A percentile compares a stretch with the other conserved stretches of the same genome.
These are phyloP conservation scores for Fusarium sacchari DNA, from an alignment of 2,329 filamentous ascomycete genomes.

Conservation along the genomic window DNA sequence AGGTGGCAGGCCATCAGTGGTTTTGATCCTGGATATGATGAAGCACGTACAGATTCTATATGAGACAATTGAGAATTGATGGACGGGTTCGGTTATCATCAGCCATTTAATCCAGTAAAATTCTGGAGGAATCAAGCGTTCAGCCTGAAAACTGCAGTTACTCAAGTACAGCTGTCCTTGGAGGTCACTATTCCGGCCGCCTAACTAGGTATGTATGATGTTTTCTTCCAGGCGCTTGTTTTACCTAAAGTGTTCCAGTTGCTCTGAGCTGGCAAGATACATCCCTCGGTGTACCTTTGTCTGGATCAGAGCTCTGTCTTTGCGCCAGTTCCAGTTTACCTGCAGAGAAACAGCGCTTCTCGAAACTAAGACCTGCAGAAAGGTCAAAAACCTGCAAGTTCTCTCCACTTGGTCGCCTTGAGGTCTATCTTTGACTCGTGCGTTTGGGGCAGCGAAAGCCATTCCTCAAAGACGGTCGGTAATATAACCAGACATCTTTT, in stretches of 20 bases:
- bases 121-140: neutral
- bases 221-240: constrained; percentile 35
- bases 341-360: constrained; percentile 35
- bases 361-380: constrained; percentile 40
- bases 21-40: constrained; percentile 3
- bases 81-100: neutral
- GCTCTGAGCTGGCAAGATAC: constrained; percentile 21
- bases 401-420: constrained; percentile 32
- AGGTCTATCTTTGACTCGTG: constrained; percentile 5
- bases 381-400: constrained; percentile 4
- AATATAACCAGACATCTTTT: constrained; percentile 13
- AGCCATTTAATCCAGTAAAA: constrained; percentile 1
- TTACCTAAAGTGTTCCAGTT: constrained; percentile 15
- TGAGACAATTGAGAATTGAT: neutral
- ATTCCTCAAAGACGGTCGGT: constrained; percentile 17
- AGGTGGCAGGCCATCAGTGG: constrained; percentile 40
- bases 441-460: constrained; percentile 12
- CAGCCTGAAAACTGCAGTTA: constrained; percentile 4
- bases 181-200: constrained; percentile 18
- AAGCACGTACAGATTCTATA: constrained; percentile 4
- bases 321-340: constrained; percentile 29
- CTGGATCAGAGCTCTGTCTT: neutral
- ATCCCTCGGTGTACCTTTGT: constrained; percentile 8
- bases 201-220: no score
- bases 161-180: constrained; percentile 12